These are phyloP conservation scores for Lyophyllum semitale DNA, from an alignment of 768 basidiomycete species.

Conservation along the genomic window DNA sequence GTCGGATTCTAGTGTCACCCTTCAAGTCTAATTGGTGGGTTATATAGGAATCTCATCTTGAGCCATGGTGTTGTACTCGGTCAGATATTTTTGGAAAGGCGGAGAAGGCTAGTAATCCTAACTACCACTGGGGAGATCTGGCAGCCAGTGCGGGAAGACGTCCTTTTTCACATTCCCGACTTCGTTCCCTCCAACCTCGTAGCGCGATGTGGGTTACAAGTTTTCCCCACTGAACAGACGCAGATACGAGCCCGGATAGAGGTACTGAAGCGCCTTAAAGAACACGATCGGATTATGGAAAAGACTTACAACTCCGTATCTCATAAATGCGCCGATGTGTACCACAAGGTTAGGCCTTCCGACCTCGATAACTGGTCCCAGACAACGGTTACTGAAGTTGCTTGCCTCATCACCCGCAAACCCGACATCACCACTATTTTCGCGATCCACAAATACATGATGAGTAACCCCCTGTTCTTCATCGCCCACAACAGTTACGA, in stretches of 20 bases:
- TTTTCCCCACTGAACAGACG: constrained; percentile 25
- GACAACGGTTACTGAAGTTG: constrained; percentile 57
- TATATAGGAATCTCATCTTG: constrained; percentile 31
- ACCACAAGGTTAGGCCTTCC: constrained; percentile 44
- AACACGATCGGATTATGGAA: constrained; percentile 52
- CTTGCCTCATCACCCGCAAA: constrained; percentile 38
- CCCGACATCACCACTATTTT: constrained; percentile 38
- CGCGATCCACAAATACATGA: constrained; percentile 67
- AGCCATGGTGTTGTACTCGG: constrained; percentile 38
- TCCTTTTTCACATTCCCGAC: constrained; percentile 62
- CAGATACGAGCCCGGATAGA: constrained; percentile 64
- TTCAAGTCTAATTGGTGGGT: constrained; percentile 1
- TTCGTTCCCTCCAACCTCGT: constrained; percentile 49
- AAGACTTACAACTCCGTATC: constrained; percentile 30
- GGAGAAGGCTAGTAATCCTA: constrained; percentile 22
- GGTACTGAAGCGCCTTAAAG: constrained; percentile 60
- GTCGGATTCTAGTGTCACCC: constrained; percentile 11
- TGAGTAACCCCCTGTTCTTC: constrained; percentile 55
- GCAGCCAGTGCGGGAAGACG: constrained; percentile 49
- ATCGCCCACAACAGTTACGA: constrained; percentile 51
- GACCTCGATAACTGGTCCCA: constrained; percentile 54
- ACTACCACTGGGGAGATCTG: constrained; percentile 57
- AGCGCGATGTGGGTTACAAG: constrained; percentile 45
- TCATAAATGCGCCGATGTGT: constrained; percentile 36
- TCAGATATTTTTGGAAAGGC: constrained; percentile 22